Evolutionary conservation across 768 basidiomycete species (phyloP).

Genomic region (Calocybe cyanea): DNA sequence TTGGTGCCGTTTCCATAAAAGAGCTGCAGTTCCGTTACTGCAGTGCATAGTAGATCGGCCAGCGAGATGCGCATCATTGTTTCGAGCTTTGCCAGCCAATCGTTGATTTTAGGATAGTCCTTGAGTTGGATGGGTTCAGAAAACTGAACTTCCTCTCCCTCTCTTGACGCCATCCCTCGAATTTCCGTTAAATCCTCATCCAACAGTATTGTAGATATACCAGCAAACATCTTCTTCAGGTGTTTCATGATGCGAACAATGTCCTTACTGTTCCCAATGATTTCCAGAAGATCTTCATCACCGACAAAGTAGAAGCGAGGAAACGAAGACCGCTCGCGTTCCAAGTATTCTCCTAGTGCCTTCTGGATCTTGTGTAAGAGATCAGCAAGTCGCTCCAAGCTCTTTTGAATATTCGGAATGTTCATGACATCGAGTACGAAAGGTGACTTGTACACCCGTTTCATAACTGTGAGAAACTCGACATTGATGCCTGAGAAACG

Average conservation of each 20-base stretch:
- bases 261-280: constrained; percentile 99
- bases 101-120: constrained; percentile 96
- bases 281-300: constrained; percentile 97
- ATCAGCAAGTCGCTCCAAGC: constrained; percentile 93
- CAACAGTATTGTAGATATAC: constrained; percentile 83
- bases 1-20: constrained; percentile 71
- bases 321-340: constrained; percentile 95
- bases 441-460: constrained; percentile 99
- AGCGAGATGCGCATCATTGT: constrained; percentile 90
- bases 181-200: constrained; percentile 88
- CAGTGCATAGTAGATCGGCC: constrained; percentile 74
- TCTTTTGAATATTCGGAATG: constrained; percentile 95
- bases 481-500: constrained; percentile 98
- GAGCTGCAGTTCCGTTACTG: constrained; percentile 72
- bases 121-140: constrained; percentile 80
- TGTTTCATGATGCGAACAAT: constrained; percentile 98
- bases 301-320: constrained; percentile 99
- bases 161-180: constrained; percentile 90
- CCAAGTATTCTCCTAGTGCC: constrained; percentile 97
- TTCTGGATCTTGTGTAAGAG: constrained; percentile 98
- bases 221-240: constrained; percentile 99
- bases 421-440: constrained; percentile 97
- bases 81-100: constrained; percentile 93
- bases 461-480: constrained; percentile 98
- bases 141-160: constrained; percentile 92